A percentile compares a stretch with the other conserved stretches of the same genome.
phyloP scores from a whole-genome alignment of 2,329 filamentous ascomycete species.

The Arachnopeziza araneosa region DNA sequence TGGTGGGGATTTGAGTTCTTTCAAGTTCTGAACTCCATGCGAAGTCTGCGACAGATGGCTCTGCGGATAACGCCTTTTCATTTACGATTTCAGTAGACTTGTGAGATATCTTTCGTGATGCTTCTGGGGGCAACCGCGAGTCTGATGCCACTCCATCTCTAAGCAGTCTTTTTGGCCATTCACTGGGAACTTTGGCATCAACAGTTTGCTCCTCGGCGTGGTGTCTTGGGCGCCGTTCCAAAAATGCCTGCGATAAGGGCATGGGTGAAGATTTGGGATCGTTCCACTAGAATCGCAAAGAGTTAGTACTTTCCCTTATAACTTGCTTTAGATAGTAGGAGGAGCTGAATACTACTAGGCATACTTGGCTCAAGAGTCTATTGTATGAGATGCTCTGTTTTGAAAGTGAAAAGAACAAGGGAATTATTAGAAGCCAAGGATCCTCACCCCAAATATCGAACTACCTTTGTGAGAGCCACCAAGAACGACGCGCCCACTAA shows the following conservation, averaged over 20 bases:
- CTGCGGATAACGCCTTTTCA: background rate
- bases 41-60: conserved; percentile 18
- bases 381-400: too few species aligned
- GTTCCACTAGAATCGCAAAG: conserved; percentile 36
- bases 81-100: conserved; percentile 16
- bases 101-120: too few species aligned
- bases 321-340: too few species aligned
- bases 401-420: too few species aligned
- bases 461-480: conserved; percentile 42
- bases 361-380: too few species aligned
- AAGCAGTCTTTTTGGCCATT: conserved; percentile 23
- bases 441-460: conserved; percentile 44
- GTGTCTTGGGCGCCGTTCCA: conserved; percentile 6
- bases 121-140: too few species aligned
- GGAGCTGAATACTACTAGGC: too few species aligned
- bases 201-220: background rate
- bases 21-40: conserved; percentile 16
- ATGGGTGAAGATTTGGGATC: conserved; percentile 47
- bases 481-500: conserved; percentile 44
- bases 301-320: too few species aligned
- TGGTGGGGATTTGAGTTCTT: background rate
- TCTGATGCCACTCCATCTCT: conserved; percentile 16
- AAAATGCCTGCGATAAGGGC: conserved; percentile 35
- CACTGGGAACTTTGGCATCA: conserved; percentile 18
- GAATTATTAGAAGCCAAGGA: too few species aligned